Conservation (phyloP, 345 rosid species). For the Lepidium didymum region DNA sequence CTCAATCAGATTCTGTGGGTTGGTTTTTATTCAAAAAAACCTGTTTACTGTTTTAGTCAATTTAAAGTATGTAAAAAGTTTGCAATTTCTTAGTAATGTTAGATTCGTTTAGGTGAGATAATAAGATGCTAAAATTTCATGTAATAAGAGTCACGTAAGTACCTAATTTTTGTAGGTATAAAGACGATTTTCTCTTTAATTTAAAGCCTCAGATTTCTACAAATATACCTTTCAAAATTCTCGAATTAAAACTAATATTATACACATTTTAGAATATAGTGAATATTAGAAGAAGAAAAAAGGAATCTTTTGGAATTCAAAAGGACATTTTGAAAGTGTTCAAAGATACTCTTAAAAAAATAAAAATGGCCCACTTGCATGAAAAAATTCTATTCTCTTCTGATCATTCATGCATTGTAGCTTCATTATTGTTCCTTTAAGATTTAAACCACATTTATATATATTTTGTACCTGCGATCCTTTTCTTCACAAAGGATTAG, state of each 20-base stretch:
- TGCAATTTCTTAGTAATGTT: not conserved
- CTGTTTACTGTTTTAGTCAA: not conserved
- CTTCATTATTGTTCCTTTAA: too few species aligned
- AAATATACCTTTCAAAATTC: conserved; percentile 15
- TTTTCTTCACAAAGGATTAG: too few species aligned
- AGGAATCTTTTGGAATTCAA: conserved; percentile 8
- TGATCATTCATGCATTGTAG: too few species aligned
- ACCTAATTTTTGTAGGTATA: conserved; percentile 3
- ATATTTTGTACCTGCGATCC: too few species aligned
- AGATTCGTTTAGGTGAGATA: conserved; percentile 5
- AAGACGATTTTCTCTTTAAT: not conserved
- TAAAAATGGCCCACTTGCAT: not conserved
- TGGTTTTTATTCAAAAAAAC: not conserved
- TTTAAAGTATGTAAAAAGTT: not conserved
- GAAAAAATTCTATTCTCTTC: too few species aligned
- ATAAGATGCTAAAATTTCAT: not conserved
- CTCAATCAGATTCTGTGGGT: not conserved
- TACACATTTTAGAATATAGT: not conserved
- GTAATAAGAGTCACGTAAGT: conserved; percentile 12
- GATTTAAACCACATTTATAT: too few species aligned
- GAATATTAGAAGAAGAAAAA: not conserved
- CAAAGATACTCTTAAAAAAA: conserved; percentile 22
- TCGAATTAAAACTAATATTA: not conserved
- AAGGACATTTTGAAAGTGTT: conserved; percentile 5
- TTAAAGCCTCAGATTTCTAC: conserved; percentile 8